Base-by-base conservation (phyloP, 2,329 filamentous ascomycete species). In the Cordyceps tenuipes region DNA sequence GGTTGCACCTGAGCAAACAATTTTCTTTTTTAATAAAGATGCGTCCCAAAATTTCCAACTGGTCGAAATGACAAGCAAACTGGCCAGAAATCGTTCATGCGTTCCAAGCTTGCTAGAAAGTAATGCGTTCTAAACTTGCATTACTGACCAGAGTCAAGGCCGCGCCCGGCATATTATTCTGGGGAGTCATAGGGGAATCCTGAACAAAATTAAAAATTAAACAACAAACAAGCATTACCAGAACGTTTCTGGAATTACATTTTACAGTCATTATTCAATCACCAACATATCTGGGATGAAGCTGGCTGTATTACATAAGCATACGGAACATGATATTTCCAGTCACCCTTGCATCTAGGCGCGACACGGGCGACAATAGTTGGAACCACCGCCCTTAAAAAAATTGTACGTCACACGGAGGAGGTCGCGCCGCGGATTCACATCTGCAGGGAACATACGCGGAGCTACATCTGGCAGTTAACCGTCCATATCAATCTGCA, bases 321-420 rank as follows among this genome's bases (percentile, higher is more conserved):
- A 52, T n/a, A n/a, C 47, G 56, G 61, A 62, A 62, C 57, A 62
- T 59, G 50, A 57, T 62, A 62, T 59, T 62, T 62, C 61, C 61
- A 51, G 52, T 29, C 48, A 53, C 55, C 58, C 52, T 57, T 52
- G 61, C 44, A 10, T 51, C 41, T 52, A 34, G 47, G 57, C 61
- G 61, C 61, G 61, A 62, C 61, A 62, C 52, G 61, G 31, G 43
- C 43, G 47, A 13, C 36, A 26, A 31, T 41, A 58, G 29, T 41
- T 58, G 17, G 46, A 50, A 23, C 49, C 31, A 47, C n/a, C 44
- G 50, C 19, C 23, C 49, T 50, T 44, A 47, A 62, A 51, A 60
- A 56, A 62, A 29, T 41, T 48, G 15, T 44, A 51, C 36, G 51
- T 44, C 31, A 55, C 49, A 62, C 39, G 56, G 50, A 59, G 60